A percentile compares a stretch with the other conserved stretches of the same genome.
Conservation (phyloP, 768 basidiomycete species). For the Clitopilus passeckerianus region DNA sequence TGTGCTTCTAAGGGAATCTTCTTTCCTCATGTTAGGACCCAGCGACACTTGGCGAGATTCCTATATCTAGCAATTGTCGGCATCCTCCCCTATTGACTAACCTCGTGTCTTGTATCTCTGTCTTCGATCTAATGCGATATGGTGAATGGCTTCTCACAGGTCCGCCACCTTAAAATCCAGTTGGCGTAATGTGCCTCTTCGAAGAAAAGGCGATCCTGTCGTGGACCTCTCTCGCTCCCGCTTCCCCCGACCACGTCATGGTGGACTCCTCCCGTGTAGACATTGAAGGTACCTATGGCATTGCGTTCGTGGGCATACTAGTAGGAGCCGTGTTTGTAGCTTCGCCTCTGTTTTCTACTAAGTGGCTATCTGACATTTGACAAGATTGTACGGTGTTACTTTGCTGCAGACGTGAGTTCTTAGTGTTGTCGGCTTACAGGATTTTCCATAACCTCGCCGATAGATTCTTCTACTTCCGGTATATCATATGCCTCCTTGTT, state of each 20-base stretch:
- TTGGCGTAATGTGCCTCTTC: slow-evolving; percentile 1
- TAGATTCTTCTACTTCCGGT: slow-evolving; percentile 42
- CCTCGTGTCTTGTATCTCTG: neutral
- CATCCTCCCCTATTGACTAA: neutral
- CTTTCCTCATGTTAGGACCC: too few relatives aligned
- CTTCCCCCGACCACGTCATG: too few relatives aligned
- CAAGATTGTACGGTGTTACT: too few relatives aligned
- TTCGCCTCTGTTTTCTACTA: too few relatives aligned
- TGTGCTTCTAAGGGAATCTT: too few relatives aligned
- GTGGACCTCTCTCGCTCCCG: too few relatives aligned
- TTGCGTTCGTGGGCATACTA: slow-evolving; percentile 40
- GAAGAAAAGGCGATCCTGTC: slow-evolving; percentile 8
- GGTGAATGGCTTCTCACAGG: too few relatives aligned
- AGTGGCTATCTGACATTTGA: too few relatives aligned
- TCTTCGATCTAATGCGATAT: neutral
- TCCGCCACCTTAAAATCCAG: neutral
- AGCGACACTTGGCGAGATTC: too few relatives aligned
- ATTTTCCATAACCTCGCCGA: neutral
- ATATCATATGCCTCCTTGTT: neutral
- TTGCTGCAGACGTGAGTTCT: slow-evolving; percentile 12
- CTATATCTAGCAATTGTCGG: too few relatives aligned
- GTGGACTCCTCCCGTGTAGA: too few relatives aligned
- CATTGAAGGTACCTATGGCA: slow-evolving; percentile 30
- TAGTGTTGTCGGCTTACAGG: neutral
- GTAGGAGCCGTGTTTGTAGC: slow-evolving; percentile 36